Evolutionary conservation across 306 rosid species (phyloP).

Genomic region (Coriaria nepalensis): DNA sequence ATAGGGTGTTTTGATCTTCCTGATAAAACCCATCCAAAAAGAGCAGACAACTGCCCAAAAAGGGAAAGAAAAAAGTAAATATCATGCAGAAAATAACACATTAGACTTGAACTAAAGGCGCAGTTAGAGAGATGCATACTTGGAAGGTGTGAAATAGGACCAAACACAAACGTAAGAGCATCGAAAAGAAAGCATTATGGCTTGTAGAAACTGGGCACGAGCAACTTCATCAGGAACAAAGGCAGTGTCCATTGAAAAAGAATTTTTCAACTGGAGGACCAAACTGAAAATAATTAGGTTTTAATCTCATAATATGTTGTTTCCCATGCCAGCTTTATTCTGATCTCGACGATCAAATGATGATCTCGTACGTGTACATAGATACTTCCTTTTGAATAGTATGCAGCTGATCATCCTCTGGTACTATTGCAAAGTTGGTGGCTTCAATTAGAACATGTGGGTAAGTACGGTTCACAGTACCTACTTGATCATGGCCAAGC

Average conservation of each 20-base stretch:
- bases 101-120: neutral
- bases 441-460: no score
- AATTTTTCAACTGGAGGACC: neutral
- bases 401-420: no score
- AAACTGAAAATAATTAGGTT: no score
- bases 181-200: neutral
- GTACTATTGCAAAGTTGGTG: no score
- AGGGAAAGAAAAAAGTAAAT: neutral
- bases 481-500: no score
- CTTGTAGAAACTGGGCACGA: neutral
- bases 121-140: neutral
- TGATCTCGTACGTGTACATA: no score
- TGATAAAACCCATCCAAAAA: constrained; percentile 5
- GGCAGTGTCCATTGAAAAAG: constrained; percentile 1
- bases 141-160: constrained; percentile 7
- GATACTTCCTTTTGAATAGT: no score
- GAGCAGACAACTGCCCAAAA: constrained; percentile 1
- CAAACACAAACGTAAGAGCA: constrained; percentile 9
- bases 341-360: no score
- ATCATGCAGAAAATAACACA: no score
- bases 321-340: no score
- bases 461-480: no score
- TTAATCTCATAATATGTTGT: no score
- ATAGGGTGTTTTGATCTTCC: neutral
- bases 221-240: neutral